Percentiles rank a stretch among this genome's conserved stretches.
Conservation (phyloP, 768 basidiomycete species). For the Boletellus emodensis region DNA sequence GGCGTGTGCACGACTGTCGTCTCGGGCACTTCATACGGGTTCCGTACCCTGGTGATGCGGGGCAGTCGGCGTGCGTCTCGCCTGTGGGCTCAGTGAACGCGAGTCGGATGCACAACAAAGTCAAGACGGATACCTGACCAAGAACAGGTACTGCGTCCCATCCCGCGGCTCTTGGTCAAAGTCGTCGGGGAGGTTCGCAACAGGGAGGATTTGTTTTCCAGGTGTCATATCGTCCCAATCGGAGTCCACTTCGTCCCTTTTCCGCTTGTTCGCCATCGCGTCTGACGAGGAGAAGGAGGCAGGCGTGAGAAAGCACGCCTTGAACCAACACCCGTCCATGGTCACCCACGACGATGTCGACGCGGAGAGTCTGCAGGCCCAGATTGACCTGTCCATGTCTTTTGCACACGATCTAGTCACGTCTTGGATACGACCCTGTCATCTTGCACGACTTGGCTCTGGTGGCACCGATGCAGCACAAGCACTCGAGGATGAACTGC, state of each 20-base stretch:
- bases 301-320: conserved; percentile 18
- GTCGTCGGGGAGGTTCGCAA: conserved; percentile 71
- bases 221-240: conserved; percentile 60
- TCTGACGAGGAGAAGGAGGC: neutral
- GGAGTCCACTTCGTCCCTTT: conserved; percentile 45
- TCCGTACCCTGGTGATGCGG: conserved; percentile 56
- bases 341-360: conserved; percentile 56
- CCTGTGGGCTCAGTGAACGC: conserved; percentile 36
- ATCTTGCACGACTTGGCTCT: conserved; percentile 36
- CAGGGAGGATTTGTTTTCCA: conserved; percentile 72
- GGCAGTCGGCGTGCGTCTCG: conserved; percentile 70
- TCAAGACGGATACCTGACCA: conserved; percentile 56
- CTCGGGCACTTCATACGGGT: conserved; percentile 57
- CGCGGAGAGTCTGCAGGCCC: conserved; percentile 69
- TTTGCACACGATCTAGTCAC: conserved; percentile 68
- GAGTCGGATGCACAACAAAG: neutral
- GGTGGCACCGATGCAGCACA: conserved; percentile 36
- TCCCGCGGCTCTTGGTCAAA: conserved; percentile 64
- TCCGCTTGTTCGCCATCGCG: conserved; percentile 47
- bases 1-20: conserved; percentile 18
- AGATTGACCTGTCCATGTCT: conserved; percentile 77
- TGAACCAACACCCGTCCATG: neutral
- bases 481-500: conserved; percentile 64
- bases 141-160: conserved; percentile 78
- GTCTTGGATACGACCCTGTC: conserved; percentile 67